Base-by-base conservation (phyloP, 164 flowering plant genomes). In the Magnolia officinalis region DNA sequence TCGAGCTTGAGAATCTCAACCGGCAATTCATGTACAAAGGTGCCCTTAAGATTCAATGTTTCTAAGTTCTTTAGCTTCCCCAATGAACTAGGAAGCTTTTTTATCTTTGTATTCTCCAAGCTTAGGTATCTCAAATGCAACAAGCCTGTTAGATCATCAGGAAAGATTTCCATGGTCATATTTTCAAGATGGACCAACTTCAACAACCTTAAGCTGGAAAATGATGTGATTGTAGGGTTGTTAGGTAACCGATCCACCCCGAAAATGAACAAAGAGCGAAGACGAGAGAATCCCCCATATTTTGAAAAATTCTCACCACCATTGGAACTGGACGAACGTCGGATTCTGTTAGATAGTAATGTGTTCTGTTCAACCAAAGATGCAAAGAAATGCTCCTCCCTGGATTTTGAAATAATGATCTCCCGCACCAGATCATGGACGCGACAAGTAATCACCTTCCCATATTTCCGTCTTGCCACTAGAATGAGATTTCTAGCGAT, bases 301-400 rank as follows among this genome's bases (percentile, higher is more conserved):
- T 16, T 55, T 55, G 14, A 2, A 55, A 55, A 9, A 16, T 10
- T 16, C 59, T 55, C 59, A 55, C 74, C 13, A 69, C 70, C 19
- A 67, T 74, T 49, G 75, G 71, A 55, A 68, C 68, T 71, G 64
- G 87, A 83, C 20, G 85, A 23, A 23, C 83, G 75, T 2, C 71
- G 82, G 29, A 74, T 23, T 50, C 67, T 80, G 4, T 67, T n/a
- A 24, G 6, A 55, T 3, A 31, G 3, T 2, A 7, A 5, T 6
- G 29, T 8, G 0, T 18, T 72, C 23, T 8, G 72, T 77, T 19
- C 72, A 70, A 20, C 11, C 67, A n/a, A 37, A 58, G n/a, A 70
- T 61, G 31, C 24, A 18, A 67, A 37, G 52, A 78, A 80, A 4
- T 24, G 50, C 0, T 70, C 72, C 29, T 78, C 76, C 20, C 68